Evolutionary conservation across 148 eudicot species (phyloP), one percentile per base, ranked within the genome.

Genomic region (Hydrangea macrophylla): DNA sequence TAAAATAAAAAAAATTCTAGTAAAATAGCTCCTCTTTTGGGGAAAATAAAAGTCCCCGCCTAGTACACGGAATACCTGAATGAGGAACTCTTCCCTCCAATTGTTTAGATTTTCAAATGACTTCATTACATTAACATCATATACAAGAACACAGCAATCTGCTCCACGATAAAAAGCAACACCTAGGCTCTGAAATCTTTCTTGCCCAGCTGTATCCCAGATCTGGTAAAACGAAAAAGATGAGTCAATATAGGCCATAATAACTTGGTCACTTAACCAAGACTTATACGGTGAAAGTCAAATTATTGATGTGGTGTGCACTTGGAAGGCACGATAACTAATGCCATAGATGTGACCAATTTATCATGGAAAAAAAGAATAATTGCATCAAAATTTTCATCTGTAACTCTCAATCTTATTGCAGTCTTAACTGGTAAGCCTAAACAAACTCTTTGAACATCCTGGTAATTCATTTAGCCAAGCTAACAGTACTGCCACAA

Each of bases 191-290:
- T 93, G 98, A 74, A 90, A 92, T 76, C 98, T 88, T 83, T 92
- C 97, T 65, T 92, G 98, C 65, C 98, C 98, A 65, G 98, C 98
- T 55, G 98, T 92, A 81, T 92, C 98, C 98, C 98, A 92, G 39
- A 92, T 92, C 96, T 92, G 82, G 28, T 66, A 72, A 54, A 36
- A 70, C 31, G n/a, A 70, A 62, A 60, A 44, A 65, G n/a, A 35
- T 30, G 44, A 53, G 20, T 53, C 59, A 55, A 55, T 51, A 35
- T 20, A 40, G 65, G 28, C 8, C 53, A 51, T 13, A 62, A 64
- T 24, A 42, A 56, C 24, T 39, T 27, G 23, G 24, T 72, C 40
- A 27, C 39, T 64, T 57, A 60, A 23, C 20, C 53, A 60, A 67
- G 27, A 53, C 69, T 10, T 18, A 24, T 4, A 60, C 9, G 37